Evolutionary conservation across 345 rosid species (phyloP).

Genomic region (rapeseed (Brassica napus)): Da-Ae NC_063440.1:10062001-10062500

Average conservation of each 20-base stretch:
- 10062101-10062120: conserved; percentile 51
- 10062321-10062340: conserved; percentile 68
- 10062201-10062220: conserved; percentile 51
- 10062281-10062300: conserved; percentile 63
- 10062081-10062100: conserved; percentile 1
- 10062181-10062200: conserved; percentile 76
- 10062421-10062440: conserved; percentile 92
- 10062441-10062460: conserved; percentile 82
- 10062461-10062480: conserved; percentile 95
- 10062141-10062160: conserved; percentile 60
- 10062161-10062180: conserved; percentile 74
- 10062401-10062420: conserved; percentile 93
- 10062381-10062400: conserved; percentile 81
- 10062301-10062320: conserved; percentile 47
- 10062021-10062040: conserved; percentile 44
- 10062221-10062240: conserved; percentile 79
- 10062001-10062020: conserved; percentile 26
- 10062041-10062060: conserved; percentile 33
- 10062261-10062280: conserved; percentile 74
- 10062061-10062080: conserved; percentile 22
- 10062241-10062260: conserved; percentile 58
- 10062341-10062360: conserved; percentile 76
- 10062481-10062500: conserved; percentile 41
- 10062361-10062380: conserved; percentile 79
- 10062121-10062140: conserved; percentile 68